Evolutionary conservation across 768 basidiomycete species (phyloP).

Genomic region (Podaxis sp.): DNA sequence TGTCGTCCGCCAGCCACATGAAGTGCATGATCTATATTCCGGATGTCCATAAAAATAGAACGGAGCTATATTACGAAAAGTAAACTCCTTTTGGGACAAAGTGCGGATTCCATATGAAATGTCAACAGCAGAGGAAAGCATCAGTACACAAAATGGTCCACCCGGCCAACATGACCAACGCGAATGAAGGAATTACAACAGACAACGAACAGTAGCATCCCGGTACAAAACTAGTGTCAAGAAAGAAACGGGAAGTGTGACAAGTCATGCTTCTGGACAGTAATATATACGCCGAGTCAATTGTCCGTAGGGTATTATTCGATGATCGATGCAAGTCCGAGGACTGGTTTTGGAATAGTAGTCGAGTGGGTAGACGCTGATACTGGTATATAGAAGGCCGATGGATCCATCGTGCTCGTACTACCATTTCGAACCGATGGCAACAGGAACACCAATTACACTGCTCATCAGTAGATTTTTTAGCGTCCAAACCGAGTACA

Average conservation of each 20-base stretch:
- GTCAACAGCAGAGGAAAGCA: background rate
- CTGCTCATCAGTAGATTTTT: slow-evolving; percentile 1
- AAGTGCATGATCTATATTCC: too few relatives aligned
- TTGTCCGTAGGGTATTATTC: background rate
- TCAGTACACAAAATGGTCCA: background rate
- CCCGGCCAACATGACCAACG: background rate
- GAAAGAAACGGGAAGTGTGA: background rate
- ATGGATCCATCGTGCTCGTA: background rate
- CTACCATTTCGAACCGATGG: background rate
- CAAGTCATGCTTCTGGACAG: background rate
- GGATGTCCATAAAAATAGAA: too few relatives aligned
- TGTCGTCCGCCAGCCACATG: too few relatives aligned
- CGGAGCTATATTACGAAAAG: background rate
- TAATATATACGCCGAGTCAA: background rate
- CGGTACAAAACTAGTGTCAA: background rate
- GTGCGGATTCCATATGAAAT: background rate
- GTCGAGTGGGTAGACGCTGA: background rate
- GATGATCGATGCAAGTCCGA: background rate
- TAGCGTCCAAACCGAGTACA: slow-evolving; percentile 4
- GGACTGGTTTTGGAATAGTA: background rate
- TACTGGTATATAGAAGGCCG: background rate
- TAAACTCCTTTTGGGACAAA: background rate
- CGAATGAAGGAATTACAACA: background rate
- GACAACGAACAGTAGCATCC: background rate
- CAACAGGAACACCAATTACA: slow-evolving; percentile 3